A percentile compares a stretch with the other conserved stretches of the same genome.
phyloP scores from a whole-genome alignment of 345 rosid species.

The Jatropha curcas region DNA sequence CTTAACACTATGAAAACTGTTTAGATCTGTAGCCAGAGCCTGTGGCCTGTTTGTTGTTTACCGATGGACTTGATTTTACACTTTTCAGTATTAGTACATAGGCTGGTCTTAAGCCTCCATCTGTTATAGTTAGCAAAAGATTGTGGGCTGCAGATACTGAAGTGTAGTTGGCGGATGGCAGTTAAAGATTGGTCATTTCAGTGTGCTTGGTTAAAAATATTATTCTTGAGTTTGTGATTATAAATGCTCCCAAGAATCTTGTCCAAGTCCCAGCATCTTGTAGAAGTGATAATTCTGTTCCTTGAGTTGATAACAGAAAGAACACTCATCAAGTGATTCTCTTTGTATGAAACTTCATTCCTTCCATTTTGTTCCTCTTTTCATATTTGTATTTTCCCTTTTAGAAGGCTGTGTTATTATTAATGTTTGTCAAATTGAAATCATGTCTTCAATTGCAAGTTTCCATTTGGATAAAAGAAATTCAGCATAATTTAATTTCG shows the following conservation, averaged over 20 bases:
- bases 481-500: background rate
- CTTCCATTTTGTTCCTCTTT: background rate
- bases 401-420: background rate
- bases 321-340: background rate
- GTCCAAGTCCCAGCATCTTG: background rate
- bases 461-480: background rate
- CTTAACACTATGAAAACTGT: too few relatives aligned
- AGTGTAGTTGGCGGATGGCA: background rate
- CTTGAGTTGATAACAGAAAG: background rate
- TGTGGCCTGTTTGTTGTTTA: too few relatives aligned
- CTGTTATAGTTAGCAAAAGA: too few relatives aligned
- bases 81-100: too few relatives aligned
- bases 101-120: too few relatives aligned
- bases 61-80: too few relatives aligned
- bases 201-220: too few relatives aligned
- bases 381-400: background rate
- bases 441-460: background rate
- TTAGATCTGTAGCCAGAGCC: too few relatives aligned
- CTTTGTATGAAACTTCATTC: too few relatives aligned
- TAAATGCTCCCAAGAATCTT: background rate
- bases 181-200: background rate
- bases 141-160: too few relatives aligned
- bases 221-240: background rate
- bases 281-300: too few relatives aligned
- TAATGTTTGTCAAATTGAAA: background rate